Evolutionary conservation across 208 protist genomes (phyloP).

Genomic region (Entamoeba dispar): DNA sequence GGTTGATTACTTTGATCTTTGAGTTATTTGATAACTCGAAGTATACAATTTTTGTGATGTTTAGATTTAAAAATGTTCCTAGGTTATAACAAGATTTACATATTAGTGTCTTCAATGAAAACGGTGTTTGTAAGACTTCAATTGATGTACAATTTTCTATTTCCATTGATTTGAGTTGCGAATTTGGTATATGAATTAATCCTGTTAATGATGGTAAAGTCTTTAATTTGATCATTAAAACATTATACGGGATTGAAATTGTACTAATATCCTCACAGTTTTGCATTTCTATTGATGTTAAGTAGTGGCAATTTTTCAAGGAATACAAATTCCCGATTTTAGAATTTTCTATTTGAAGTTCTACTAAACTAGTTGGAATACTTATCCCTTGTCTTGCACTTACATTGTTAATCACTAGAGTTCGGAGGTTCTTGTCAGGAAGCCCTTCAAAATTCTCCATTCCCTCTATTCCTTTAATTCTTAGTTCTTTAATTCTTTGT

Average conservation of each 20-base stretch:
- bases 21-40: no score
- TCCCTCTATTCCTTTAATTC: neutral
- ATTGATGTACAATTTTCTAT: neutral
- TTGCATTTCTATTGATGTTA: neutral
- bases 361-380: neutral
- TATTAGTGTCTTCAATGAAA: neutral
- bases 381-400: neutral
- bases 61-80: neutral
- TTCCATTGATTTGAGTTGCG: neutral
- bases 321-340: neutral
- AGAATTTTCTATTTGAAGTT: neutral
- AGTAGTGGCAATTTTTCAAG: neutral
- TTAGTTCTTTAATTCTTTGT: no score
- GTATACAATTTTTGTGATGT: neutral
- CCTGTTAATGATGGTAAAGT: neutral
- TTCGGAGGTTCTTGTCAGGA: neutral
- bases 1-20: no score
- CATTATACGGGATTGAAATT: neutral
- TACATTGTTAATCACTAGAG: neutral
- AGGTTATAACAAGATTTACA: neutral
- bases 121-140: neutral
- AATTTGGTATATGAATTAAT: neutral
- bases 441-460: neutral
- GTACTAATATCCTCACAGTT: neutral
- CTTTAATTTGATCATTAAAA: neutral